Evolutionary conservation across 1,139 yeast species (phyloP).

Genomic region (Debaryomyces sp.): DNA sequence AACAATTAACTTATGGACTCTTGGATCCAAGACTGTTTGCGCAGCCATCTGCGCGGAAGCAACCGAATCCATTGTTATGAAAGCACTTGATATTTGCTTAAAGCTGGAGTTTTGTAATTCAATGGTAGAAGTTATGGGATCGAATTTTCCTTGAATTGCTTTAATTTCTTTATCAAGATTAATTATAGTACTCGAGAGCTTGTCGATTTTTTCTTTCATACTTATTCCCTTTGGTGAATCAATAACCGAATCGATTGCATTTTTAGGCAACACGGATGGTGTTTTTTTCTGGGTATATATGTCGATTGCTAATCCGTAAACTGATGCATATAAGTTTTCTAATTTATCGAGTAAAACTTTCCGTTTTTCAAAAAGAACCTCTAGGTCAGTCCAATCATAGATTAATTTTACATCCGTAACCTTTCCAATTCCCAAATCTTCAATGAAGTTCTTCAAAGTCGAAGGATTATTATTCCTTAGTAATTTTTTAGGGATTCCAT

Average conservation of each 20-base stretch:
- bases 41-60: constrained; percentile 89
- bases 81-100: constrained; percentile 63
- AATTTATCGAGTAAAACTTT: constrained; percentile 32
- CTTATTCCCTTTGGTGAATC: constrained; percentile 2
- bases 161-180: constrained; percentile 32
- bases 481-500: constrained; percentile 71
- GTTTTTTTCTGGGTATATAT: constrained; percentile 32
- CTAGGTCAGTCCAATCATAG: constrained; percentile 57
- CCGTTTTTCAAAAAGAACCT: constrained; percentile 43
- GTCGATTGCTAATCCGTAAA: constrained; percentile 49
- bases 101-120: constrained; percentile 30
- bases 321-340: constrained; percentile 50
- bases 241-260: neutral
- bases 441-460: constrained; percentile 54
- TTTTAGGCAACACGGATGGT: constrained; percentile 29
- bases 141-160: constrained; percentile 34
- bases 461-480: constrained; percentile 41
- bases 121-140: constrained; percentile 28
- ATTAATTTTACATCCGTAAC: constrained; percentile 58
- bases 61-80: constrained; percentile 80
- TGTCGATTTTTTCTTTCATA: constrained; percentile 17
- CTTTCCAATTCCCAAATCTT: constrained; percentile 62
- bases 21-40: constrained; percentile 77
- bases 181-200: constrained; percentile 24
- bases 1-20: constrained; percentile 71